Conservation (phyloP, 495 filamentous ascomycete genomes). For the Lasiosphaeria miniovina region DNA sequence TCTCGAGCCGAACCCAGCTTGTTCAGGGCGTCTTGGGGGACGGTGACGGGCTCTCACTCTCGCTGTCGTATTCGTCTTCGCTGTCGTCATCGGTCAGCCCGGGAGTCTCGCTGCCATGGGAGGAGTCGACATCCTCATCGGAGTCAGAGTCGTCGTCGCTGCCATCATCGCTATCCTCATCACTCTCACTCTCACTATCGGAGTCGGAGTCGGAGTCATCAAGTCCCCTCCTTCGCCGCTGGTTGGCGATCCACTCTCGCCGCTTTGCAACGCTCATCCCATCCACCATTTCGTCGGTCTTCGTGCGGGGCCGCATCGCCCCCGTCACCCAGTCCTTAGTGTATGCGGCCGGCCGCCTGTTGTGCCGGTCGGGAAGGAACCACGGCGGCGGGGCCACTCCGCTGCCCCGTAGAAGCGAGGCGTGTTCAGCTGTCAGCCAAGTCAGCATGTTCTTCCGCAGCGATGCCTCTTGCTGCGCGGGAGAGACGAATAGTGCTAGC, state of each 20-base stretch:
- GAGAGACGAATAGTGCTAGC: no score
- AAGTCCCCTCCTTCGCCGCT: not conserved
- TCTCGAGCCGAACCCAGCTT: not conserved
- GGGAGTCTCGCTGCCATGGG: no score
- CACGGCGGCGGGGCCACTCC: not conserved
- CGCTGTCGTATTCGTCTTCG: not conserved
- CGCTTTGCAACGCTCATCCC: not conserved
- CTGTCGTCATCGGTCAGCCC: not conserved
- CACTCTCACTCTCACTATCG: not conserved
- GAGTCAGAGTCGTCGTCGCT: conserved; percentile 1
- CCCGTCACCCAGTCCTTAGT: conserved; percentile 8
- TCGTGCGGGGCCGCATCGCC: not conserved
- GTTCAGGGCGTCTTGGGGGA: no score
- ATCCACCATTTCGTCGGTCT: conserved; percentile 3
- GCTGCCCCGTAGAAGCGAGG: not conserved
- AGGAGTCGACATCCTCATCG: not conserved
- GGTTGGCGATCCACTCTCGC: not conserved
- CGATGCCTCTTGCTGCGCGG: not conserved
- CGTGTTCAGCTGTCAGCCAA: not conserved
- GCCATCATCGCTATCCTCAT: not conserved
- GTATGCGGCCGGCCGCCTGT: not conserved
- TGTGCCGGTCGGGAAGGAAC: not conserved
- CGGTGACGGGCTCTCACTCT: no score
- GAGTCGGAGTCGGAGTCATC: not conserved
- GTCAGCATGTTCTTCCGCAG: not conserved